A percentile compares a stretch with the other conserved stretches of the same genome.
These are phyloP conservation scores for Fusarium tupiense DNA, from an alignment of 2,329 filamentous ascomycete species.

Conservation along the genomic window DNA sequence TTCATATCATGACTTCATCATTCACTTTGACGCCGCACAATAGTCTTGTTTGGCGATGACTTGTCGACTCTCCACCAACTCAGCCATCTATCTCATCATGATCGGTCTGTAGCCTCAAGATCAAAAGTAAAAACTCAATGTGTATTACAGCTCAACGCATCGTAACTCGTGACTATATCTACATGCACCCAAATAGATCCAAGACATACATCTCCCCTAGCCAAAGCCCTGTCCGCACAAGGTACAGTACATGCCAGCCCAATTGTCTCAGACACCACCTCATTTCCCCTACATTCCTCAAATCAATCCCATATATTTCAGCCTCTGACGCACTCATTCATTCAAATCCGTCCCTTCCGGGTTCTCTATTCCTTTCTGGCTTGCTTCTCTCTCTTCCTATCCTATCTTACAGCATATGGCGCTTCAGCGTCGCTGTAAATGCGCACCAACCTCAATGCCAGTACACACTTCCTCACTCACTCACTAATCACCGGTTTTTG, in stretches of 20 bases:
- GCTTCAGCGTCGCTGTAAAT: conserved; percentile 24
- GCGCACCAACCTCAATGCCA: conserved; percentile 22
- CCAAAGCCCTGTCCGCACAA: background rate
- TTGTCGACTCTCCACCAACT: background rate
- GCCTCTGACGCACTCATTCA: conserved; percentile 8
- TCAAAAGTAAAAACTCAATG: background rate
- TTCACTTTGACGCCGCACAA: background rate
- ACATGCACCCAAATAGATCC: background rate
- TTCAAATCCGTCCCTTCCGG: conserved; percentile 28
- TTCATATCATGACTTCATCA: background rate
- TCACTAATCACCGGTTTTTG: background rate
- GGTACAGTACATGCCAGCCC: conserved; percentile 1
- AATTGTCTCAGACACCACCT: conserved; percentile 21
- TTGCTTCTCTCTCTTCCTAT: conserved; percentile 8
- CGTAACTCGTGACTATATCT: conserved; percentile 1
- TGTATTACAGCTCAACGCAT: background rate
- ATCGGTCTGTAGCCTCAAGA: background rate
- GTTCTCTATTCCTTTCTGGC: conserved; percentile 29
- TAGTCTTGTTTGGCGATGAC: background rate
- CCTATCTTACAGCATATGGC: conserved; percentile 28
- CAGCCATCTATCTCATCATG: background rate
- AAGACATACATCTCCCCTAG: conserved; percentile 14
- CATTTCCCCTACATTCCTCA: conserved; percentile 33
- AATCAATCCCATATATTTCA: conserved; percentile 9
- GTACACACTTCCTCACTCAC: background rate